Evolutionary conservation across 352 stramenopile genomes (phyloP).

Genomic region (Globisporangium paroecandrum): DNA sequence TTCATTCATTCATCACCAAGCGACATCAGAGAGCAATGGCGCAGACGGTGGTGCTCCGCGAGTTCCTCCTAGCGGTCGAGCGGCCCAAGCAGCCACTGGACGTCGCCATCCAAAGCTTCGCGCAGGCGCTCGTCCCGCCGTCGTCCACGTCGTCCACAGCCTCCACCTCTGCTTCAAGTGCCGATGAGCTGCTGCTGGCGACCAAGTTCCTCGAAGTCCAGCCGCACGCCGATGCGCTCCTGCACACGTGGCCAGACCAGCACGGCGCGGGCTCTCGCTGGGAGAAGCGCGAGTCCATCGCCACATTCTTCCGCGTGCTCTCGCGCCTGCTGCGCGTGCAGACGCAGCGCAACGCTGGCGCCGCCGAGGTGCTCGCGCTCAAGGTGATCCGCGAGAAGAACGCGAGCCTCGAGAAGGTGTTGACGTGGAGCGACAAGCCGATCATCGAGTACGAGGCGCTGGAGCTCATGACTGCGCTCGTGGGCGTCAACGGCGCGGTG

Average conservation of each 20-base stretch:
- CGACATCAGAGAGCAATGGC: conserved; percentile 6
- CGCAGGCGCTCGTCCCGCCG: conserved; percentile 17
- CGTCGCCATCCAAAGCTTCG: conserved; percentile 40
- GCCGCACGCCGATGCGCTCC: conserved; percentile 48
- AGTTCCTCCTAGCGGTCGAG: conserved; percentile 67
- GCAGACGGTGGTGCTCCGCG: conserved; percentile 37
- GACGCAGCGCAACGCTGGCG: conserved; percentile 21
- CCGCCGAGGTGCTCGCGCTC: conserved; percentile 61
- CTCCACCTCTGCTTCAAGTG: not conserved
- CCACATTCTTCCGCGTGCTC: conserved; percentile 58
- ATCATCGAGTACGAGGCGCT: conserved; percentile 71
- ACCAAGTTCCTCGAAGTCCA: conserved; percentile 52
- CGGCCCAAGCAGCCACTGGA: conserved; percentile 59
- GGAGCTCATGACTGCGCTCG: conserved; percentile 49
- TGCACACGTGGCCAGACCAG: conserved; percentile 65
- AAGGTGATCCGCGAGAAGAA: conserved; percentile 68
- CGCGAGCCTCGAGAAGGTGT: conserved; percentile 56
- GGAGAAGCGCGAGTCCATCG: conserved; percentile 66
- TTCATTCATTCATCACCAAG: not conserved
- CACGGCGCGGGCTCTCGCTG: conserved; percentile 47
- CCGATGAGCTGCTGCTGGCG: conserved; percentile 8
- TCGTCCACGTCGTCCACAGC: not conserved
- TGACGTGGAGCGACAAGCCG: conserved; percentile 86
- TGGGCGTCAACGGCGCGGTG: conserved; percentile 30
- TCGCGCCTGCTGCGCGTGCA: conserved; percentile 40